phyloP scores from a whole-genome alignment of 1,139 yeast species.

The Geotrichum aggregatum region DNA sequence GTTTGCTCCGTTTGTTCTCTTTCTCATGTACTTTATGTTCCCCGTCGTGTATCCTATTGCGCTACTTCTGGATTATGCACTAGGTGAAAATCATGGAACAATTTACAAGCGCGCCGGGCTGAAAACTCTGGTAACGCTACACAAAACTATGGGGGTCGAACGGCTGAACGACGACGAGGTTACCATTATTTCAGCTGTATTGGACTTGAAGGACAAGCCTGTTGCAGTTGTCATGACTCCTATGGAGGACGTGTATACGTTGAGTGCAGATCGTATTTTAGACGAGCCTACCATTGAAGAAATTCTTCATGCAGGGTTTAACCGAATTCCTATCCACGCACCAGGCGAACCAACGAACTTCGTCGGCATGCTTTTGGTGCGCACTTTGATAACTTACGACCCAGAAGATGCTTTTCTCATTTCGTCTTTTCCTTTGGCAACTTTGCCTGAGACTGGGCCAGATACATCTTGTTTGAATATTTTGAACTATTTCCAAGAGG shows the following conservation, averaged over 20 bases:
- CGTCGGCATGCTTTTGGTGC: constrained; percentile 89
- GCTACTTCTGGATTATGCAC: constrained; percentile 64
- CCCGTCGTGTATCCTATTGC: constrained; percentile 94
- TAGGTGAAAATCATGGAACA: constrained; percentile 97
- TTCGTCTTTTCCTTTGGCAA: constrained; percentile 89
- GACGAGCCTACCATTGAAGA: constrained; percentile 85
- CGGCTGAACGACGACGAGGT: constrained; percentile 91
- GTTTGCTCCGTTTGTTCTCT: constrained; percentile 81
- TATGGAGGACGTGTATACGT: constrained; percentile 80
- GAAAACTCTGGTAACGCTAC: constrained; percentile 87
- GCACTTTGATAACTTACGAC: constrained; percentile 90
- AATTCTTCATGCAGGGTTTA: constrained; percentile 89
- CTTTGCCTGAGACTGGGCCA: constrained; percentile 88
- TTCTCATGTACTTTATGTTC: constrained; percentile 82
- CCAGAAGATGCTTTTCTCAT: constrained; percentile 95
- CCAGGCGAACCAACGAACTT: constrained; percentile 88
- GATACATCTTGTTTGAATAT: constrained; percentile 92
- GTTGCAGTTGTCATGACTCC: constrained; percentile 93
- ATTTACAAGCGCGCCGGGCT: constrained; percentile 89
- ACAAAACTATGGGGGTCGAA: constrained; percentile 83
- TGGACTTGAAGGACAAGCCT: constrained; percentile 87
- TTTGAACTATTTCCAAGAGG: constrained; percentile 93
- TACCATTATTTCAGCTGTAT: constrained; percentile 88
- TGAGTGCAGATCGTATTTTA: constrained; percentile 77
- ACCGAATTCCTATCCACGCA: constrained; percentile 87